Percentiles rank a stretch among this genome's conserved stretches.
These are phyloP conservation scores for Chaetomiaceae sp. DNA, from an alignment of 2,329 filamentous ascomycete genomes.

Conservation along the genomic window DNA sequence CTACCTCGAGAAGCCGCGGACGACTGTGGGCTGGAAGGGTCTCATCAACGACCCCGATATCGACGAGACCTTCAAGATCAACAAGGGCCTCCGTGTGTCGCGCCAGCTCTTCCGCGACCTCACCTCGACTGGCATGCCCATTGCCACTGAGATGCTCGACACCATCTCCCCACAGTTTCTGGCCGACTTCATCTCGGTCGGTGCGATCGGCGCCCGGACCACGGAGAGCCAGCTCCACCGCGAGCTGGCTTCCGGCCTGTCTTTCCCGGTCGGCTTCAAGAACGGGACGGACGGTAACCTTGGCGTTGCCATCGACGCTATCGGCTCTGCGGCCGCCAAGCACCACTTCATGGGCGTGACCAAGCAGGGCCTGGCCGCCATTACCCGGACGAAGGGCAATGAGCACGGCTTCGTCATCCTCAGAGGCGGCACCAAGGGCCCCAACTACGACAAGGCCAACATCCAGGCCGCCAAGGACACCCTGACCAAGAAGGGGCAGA, in stretches of 20 bases:
- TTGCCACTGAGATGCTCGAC: slow-evolving; percentile 97
- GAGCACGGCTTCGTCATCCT: slow-evolving; percentile 97
- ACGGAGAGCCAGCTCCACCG: slow-evolving; percentile 96
- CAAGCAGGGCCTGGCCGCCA: slow-evolving; percentile 92
- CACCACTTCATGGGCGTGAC: slow-evolving; percentile 99
- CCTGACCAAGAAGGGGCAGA: slow-evolving; percentile 75
- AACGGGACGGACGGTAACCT: slow-evolving; percentile 95
- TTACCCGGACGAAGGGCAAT: slow-evolving; percentile 88
- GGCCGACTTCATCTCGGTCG: slow-evolving; percentile 89
- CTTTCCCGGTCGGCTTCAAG: slow-evolving; percentile 99
- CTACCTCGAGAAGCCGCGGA: slow-evolving; percentile 98
- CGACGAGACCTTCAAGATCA: slow-evolving; percentile 96
- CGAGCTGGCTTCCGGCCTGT: slow-evolving; percentile 89
- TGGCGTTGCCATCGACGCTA: slow-evolving; percentile 89
- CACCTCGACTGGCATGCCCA: slow-evolving; percentile 82
- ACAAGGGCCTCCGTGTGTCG: slow-evolving; percentile 93
- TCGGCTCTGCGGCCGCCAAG: slow-evolving; percentile 75
- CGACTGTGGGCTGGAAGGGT: slow-evolving; percentile 98
- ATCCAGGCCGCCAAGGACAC: slow-evolving; percentile 75
- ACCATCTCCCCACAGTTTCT: slow-evolving; percentile 98
- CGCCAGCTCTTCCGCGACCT: slow-evolving; percentile 90
- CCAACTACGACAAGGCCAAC: slow-evolving; percentile 86
- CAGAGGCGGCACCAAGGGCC: slow-evolving; percentile 82
- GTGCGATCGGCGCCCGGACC: slow-evolving; percentile 91
- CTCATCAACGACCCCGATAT: slow-evolving; percentile 99